These are phyloP conservation scores for Pistacia atlantica DNA, from an alignment of 345 rosid genomes.

Conservation along the genomic window DNA sequence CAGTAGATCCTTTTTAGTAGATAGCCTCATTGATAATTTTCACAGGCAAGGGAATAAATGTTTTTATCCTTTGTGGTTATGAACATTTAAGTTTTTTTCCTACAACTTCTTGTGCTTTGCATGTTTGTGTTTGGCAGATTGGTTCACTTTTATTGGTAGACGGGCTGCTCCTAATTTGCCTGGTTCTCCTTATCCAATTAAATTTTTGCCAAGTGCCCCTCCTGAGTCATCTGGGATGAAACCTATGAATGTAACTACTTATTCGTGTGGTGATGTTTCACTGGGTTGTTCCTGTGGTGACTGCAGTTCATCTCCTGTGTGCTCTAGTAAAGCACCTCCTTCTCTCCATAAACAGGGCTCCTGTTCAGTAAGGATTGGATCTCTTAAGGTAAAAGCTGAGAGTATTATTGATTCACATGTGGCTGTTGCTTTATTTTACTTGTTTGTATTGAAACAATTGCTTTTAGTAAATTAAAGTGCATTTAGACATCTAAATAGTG, in stretches of 20 bases:
- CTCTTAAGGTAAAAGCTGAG: slow-evolving; percentile 59
- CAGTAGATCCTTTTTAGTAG: neutral
- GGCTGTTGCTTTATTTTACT: neutral
- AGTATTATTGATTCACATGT: neutral
- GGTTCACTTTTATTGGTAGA: slow-evolving; percentile 89
- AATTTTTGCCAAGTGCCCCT: slow-evolving; percentile 55
- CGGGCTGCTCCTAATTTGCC: slow-evolving; percentile 56
- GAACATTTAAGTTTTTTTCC: neutral
- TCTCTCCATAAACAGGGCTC: slow-evolving; percentile 44
- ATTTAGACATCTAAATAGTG: neutral
- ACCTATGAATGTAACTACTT: slow-evolving; percentile 86
- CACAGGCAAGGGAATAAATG: neutral
- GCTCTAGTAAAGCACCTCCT: slow-evolving; percentile 62
- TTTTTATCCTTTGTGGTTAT: neutral
- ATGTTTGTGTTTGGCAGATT: slow-evolving; percentile 60
- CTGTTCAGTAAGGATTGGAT: slow-evolving; percentile 78
- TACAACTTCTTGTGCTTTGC: slow-evolving; percentile 19
- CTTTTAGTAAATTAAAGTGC: neutral
- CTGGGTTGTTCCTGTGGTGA: slow-evolving; percentile 99
- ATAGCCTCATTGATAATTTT: neutral
- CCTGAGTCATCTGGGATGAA: slow-evolving; percentile 76
- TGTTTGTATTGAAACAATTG: neutral
- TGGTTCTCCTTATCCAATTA: slow-evolving; percentile 90
- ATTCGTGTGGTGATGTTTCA: slow-evolving; percentile 78
- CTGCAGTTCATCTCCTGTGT: slow-evolving; percentile 76